Evolutionary conservation across 306 rosid genomes (phyloP).

Genomic region (Trifolium repens): DNA sequence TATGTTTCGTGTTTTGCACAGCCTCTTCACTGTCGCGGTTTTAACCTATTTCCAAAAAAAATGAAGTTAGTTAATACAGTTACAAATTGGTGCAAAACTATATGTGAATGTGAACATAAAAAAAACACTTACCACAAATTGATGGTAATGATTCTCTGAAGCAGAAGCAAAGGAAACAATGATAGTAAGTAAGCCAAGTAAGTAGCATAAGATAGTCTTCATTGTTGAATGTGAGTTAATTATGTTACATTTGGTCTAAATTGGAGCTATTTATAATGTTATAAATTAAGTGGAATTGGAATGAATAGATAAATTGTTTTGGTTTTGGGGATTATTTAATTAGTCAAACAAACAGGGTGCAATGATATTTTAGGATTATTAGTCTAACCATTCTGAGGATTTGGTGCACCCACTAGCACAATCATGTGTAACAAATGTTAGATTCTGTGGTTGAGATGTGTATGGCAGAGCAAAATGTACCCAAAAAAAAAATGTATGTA

Average conservation of each 20-base stretch:
- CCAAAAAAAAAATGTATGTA: no score
- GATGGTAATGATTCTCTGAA: constrained; percentile 68
- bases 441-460: constrained; percentile 39
- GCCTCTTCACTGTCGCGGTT: constrained; percentile 73
- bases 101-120: background rate
- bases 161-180: constrained; percentile 50
- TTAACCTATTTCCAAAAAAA: constrained; percentile 52
- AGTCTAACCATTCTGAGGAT: constrained; percentile 64
- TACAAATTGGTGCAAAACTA: background rate
- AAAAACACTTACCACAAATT: constrained; percentile 69
- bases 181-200: constrained; percentile 51
- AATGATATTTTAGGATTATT: constrained; percentile 38
- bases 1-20: constrained; percentile 72
- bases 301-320: background rate
- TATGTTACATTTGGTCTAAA: constrained; percentile 38
- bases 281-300: constrained; percentile 23
- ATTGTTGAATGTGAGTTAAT: constrained; percentile 47
- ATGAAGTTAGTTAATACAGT: constrained; percentile 15
- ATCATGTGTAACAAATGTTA: constrained; percentile 42
- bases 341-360: constrained; percentile 43
- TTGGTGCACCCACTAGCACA: constrained; percentile 86
- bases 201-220: constrained; percentile 53
- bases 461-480: background rate
- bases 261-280: constrained; percentile 57
- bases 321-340: constrained; percentile 49